Base-by-base conservation (phyloP, 2,329 filamentous ascomycete species). In the Coniochaeta ligniaria region DNA sequence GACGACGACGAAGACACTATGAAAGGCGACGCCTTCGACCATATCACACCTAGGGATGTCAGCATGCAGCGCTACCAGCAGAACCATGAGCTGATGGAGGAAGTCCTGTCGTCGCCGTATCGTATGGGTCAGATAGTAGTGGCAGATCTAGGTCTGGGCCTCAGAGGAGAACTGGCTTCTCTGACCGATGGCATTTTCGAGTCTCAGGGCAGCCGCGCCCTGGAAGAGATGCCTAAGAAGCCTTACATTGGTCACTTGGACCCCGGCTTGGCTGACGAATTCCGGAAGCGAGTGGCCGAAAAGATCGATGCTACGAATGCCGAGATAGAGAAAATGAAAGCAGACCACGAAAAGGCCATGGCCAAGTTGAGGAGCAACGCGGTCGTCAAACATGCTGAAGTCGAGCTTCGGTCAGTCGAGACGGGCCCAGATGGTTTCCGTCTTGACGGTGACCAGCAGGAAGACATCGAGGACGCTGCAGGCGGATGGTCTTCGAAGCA, bases 11-110 rank as follows among this genome's bases (percentile, higher is more conserved):
- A 98, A 72, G 94, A 97, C 69, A 90, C 89, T 3, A 90, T 89
- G 7, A 83, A 90, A 22, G 92, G 92, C 31, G 95, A 99, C 72
- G 83, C 93, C 71, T 91, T 99, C 69, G 95, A 99, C 71, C 85
- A 92, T 64, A 79, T 97, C 63, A 94, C 92, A 0, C 93, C 93
- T 3, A 85, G 93, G 50, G 95, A 99, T 64, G 89, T 99, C 63
- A 96, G 92, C 67, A 80, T 91, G 62, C 85, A 87, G 64, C 85
- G 95, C 60, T 99, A 97, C 73, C 89, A 89, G 71, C 92, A 97
- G 71, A 96, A 99, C 68, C 94, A 99, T 69, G 92, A 96, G 73
- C 98, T 94, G 95, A 96, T 99, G 91, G 95, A 98, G 70, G 94
- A 99, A 75, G 88, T 99, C 31, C 84, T 98, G 59, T 91, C 90